Evolutionary conservation across 2,329 filamentous ascomycete species (phyloP), one percentile per base, ranked within the genome.

Genomic region (Cercospora janseana): DNA sequence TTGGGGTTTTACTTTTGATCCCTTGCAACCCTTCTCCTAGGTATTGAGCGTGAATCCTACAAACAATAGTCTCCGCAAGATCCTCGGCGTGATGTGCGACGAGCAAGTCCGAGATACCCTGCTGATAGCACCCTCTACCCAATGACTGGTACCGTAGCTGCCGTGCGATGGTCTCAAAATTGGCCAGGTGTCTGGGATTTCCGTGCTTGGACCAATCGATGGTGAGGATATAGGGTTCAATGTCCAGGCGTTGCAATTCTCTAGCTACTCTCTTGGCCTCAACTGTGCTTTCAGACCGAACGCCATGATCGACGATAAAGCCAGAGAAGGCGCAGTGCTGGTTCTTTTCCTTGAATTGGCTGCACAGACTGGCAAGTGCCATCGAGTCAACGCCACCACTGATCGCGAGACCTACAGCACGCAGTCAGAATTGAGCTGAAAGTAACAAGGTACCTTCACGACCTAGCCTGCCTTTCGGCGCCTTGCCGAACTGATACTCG

Each of bases 331-430:
- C 37, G 49, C 60, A 40, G 24, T 67, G 13, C n/a, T 43, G 51
- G 5, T 43, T 3, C 46, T 35, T 45, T 46, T 40, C 54, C 58
- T 28, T 28, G 38, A 60, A 58, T 37, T 73, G 69, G 41, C 75
- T 77, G 65, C 87, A 88, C 27, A 97, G 78, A 53, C 76, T 83
- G 48, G 90, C 89, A 53, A 98, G 75, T 21, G 92, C 92, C 91
- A 97, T 98, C n/a, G 92, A 97, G 69, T 98, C 93, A 29, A 93
- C 87, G 6, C 93, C 93, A 18, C 93, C 93, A 64, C 91, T 96
- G 54, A 97, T 76, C 12, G 91, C 93, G 52, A 97, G 73, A 46
- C 79, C 73, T 72, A 31, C 16, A 10, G 3, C 9, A 3, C 3
- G 18, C 4, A 8, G 24, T 46, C 15, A 45, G 50, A 10, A 13